Conservation (phyloP, 345 rosid species). For the Eucalyptus lansdowneana region DNA sequence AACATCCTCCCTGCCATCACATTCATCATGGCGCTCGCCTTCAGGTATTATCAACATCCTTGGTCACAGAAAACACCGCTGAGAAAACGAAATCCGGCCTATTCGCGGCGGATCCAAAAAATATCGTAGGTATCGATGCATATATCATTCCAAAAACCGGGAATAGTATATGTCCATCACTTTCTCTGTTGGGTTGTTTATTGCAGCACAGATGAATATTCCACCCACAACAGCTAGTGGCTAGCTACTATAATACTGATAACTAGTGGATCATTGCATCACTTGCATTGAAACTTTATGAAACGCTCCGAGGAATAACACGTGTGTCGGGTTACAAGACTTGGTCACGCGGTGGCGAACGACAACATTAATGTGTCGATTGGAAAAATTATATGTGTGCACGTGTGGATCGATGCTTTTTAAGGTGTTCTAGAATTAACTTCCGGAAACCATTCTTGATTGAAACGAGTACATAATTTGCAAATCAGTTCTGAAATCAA, state of each 20-base stretch:
- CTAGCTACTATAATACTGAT: neutral
- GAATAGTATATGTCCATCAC: neutral
- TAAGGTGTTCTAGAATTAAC: neutral
- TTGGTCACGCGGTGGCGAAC: neutral
- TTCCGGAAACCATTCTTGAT: neutral
- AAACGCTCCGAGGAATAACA: neutral
- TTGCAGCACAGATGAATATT: neutral
- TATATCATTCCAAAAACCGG: neutral
- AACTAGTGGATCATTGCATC: neutral
- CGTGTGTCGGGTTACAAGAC: neutral
- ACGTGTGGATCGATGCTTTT: neutral
- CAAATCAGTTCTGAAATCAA: neutral
- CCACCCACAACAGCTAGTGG: neutral
- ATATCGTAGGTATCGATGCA: neutral
- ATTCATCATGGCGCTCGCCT: conserved; percentile 71
- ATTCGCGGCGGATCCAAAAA: neutral
- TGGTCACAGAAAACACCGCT: neutral
- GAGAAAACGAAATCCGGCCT: neutral
- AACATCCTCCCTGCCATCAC: conserved; percentile 87
- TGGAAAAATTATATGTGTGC: neutral
- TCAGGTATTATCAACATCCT: conserved; percentile 30
- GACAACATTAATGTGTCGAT: neutral
- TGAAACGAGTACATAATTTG: neutral
- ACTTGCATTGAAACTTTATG: neutral
- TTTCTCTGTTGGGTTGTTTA: neutral